phyloP scores from a whole-genome alignment of 805 yeast genomes.

The Pichia gijzeniarum region DNA sequence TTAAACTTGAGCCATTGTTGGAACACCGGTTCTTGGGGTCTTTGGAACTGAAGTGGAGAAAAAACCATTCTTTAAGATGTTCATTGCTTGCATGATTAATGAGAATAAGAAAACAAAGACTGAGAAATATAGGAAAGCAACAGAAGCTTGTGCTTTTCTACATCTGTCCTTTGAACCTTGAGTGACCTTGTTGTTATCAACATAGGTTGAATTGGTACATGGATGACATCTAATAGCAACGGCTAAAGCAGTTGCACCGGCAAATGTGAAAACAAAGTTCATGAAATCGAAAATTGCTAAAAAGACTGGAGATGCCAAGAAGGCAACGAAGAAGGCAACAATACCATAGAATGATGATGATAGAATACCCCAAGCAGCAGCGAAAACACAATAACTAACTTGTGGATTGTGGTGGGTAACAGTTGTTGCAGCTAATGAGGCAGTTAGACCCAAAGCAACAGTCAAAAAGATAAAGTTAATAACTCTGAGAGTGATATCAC shows the following conservation, averaged over 20 bases:
- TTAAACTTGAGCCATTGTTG: conserved; percentile 86
- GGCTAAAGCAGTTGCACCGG: conserved; percentile 93
- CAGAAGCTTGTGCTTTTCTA: conserved; percentile 86
- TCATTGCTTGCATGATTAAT: conserved; percentile 40
- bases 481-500: conserved; percentile 70
- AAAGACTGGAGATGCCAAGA: conserved; percentile 83
- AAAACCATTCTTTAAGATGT: conserved; percentile 52
- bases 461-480: conserved; percentile 70
- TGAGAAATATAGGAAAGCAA: conserved; percentile 80
- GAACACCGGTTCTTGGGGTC: conserved; percentile 74
- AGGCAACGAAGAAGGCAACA: conserved; percentile 67
- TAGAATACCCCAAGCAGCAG: conserved; percentile 79
- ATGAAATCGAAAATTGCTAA: conserved; percentile 74
- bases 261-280: conserved; percentile 85
- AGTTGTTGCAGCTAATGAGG: conserved; percentile 72
- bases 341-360: conserved; percentile 77
- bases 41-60: conserved; percentile 47
- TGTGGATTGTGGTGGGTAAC: conserved; percentile 54
- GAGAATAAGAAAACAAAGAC: conserved; percentile 69
- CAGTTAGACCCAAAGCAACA: conserved; percentile 80
- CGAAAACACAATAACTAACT: conserved; percentile 83
- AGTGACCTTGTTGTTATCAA: conserved; percentile 58
- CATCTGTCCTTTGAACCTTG: conserved; percentile 83
- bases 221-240: conserved; percentile 84
- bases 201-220: conserved; percentile 62